Evolutionary conservation across 2,329 filamentous ascomycete genomes (phyloP), one percentile per base, ranked within the genome.

Genomic region (Colletotrichum brevisporum): DNA sequence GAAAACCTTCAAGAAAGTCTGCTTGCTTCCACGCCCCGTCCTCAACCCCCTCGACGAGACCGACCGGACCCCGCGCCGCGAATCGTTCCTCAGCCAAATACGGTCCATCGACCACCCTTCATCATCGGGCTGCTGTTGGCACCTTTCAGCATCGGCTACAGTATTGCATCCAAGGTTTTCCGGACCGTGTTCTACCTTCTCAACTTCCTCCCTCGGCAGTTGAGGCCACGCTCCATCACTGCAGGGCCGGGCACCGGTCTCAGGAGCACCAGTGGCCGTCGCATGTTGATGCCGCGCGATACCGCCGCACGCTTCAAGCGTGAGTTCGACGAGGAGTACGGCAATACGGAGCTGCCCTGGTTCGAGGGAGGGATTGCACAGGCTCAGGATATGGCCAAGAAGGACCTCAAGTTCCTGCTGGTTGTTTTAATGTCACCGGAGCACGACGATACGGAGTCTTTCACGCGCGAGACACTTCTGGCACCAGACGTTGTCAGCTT

Each of bases 291-390:
- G 76, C 94, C 95, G 1, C 90, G 93, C 65, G 96, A 99, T 76
- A 95, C 94, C 1, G 94, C 95, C 0, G 91, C 93, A 27, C 87
- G 96, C 39, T 97, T 98, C 79, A 92, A 94, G 76, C 89, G 95
- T 9, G 95, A 98, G 75, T 97, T 99, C 73, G 94, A 97, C 75
- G 96, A 99, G 80, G 94, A 97, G 75, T 96, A 98, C 76, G 94
- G 94, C 0, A 82, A 85, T 18, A 88, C 90, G 56, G 85, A 84
- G 5, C 81, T 98, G 5, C 91, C 92, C 0, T 97, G 97, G 79
- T 90, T 92, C 73, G 95, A 98, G 76, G 92, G 92, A 59, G 94
- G 95, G 5, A 96, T 98, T 77, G 95, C 97, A 5, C 93, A 97
- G 80, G 94, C 95, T 0, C 89, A 97, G 71, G 96, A 99, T 76